phyloP scores from a whole-genome alignment of 306 rosid genomes.

The Hippophae tibetana region DNA sequence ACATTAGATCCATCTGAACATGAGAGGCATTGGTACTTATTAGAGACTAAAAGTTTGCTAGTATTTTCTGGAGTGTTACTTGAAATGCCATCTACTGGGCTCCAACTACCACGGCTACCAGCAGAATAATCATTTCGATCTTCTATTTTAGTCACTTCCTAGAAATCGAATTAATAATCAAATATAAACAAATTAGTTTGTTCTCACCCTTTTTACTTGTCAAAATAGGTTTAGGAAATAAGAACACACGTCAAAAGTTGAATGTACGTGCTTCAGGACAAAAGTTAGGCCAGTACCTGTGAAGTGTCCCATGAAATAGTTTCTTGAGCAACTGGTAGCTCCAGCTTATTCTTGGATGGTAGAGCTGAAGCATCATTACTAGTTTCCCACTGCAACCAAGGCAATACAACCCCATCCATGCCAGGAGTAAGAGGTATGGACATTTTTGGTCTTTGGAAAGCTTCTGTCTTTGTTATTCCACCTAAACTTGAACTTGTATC shows the following conservation, averaged over 20 bases:
- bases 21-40: constrained; percentile 18
- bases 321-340: constrained; percentile 35
- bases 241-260: not conserved
- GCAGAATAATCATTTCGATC: constrained; percentile 39
- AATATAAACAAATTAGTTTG: not conserved
- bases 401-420: constrained; percentile 70
- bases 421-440: constrained; percentile 49
- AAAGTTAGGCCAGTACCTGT: constrained; percentile 27
- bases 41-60: constrained; percentile 30
- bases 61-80: constrained; percentile 38
- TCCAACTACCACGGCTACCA: constrained; percentile 91
- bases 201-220: not conserved
- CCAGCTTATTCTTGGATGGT: constrained; percentile 33
- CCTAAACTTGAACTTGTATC: constrained; percentile 89
- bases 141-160: constrained; percentile 34
- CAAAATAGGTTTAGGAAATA: not conserved
- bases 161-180: not conserved
- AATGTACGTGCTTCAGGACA: too few species aligned
- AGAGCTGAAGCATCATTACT: constrained; percentile 42
- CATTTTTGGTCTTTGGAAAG: constrained; percentile 31
- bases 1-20: constrained; percentile 32
- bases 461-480: constrained; percentile 48
- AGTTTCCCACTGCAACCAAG: constrained; percentile 98
- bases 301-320: constrained; percentile 25
- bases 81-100: constrained; percentile 43